Percentiles rank a stretch among this genome's conserved stretches.
Conservation (phyloP, 163 green algal species). For the Prototheca wickerhamii region DNA sequence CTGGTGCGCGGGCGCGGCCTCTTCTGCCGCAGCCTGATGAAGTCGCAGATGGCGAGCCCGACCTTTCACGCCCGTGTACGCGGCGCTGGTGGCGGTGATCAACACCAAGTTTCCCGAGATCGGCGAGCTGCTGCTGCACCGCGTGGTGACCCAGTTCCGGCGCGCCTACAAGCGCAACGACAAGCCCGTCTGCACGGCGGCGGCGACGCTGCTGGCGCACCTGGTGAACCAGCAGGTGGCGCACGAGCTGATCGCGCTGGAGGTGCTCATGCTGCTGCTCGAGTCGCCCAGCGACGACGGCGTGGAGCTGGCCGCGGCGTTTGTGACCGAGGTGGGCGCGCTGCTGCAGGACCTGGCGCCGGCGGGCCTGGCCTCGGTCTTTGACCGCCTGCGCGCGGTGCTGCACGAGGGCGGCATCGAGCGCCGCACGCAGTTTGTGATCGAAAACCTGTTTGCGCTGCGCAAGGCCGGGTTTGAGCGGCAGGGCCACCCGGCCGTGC, state of each 20-base stretch:
- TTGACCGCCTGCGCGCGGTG: constrained; percentile 80
- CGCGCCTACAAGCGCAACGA: constrained; percentile 92
- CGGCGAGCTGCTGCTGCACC: constrained; percentile 80
- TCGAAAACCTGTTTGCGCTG: constrained; percentile 86
- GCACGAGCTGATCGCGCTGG: constrained; percentile 76
- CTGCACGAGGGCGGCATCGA: constrained; percentile 83
- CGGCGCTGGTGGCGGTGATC: constrained; percentile 67
- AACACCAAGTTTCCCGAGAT: constrained; percentile 98
- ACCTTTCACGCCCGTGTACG: constrained; percentile 73
- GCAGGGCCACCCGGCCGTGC: constrained; percentile 44
- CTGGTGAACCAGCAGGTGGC: constrained; percentile 87
- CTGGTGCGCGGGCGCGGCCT: constrained; percentile 81
- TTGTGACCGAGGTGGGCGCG: constrained; percentile 74
- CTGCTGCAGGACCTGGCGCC: constrained; percentile 71
- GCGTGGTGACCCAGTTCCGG: constrained; percentile 83
- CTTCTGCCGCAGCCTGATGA: constrained; percentile 87
- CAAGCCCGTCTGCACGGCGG: constrained; percentile 79
- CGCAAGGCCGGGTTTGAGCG: constrained; percentile 72
- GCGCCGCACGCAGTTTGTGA: constrained; percentile 84
- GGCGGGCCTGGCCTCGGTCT: constrained; percentile 56
- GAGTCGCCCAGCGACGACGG: constrained; percentile 83
- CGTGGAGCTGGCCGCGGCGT: constrained; percentile 88
- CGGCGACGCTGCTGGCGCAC: constrained; percentile 83
- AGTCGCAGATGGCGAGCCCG: constrained; percentile 85
- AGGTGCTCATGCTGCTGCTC: constrained; percentile 89